A percentile compares a stretch with the other conserved stretches of the same genome.
Evolutionary conservation across 768 basidiomycete species (phyloP).

Genomic region (Podaxis rugospora): DNA sequence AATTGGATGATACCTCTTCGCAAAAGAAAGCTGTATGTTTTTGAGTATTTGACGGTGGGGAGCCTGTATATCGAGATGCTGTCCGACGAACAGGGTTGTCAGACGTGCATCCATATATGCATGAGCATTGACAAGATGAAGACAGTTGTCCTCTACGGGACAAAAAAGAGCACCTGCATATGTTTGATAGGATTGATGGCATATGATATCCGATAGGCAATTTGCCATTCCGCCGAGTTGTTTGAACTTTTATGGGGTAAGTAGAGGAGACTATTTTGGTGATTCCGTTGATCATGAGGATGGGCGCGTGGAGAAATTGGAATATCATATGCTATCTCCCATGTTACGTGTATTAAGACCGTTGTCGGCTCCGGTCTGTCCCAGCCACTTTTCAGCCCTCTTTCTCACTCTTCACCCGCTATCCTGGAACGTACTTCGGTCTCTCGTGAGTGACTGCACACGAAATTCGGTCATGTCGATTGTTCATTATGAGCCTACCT

Average conservation of each 20-base stretch:
- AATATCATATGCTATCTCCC: constrained; percentile 3
- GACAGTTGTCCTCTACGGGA: no score
- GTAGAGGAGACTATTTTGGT: neutral
- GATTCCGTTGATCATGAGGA: neutral
- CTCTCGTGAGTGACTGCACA: neutral
- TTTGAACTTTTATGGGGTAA: neutral
- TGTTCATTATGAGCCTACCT: neutral
- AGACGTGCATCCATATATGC: no score
- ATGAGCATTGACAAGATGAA: no score
- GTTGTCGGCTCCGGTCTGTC: neutral
- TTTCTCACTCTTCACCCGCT: neutral
- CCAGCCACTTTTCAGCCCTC: neutral
- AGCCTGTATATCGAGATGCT: neutral
- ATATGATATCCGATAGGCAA: neutral
- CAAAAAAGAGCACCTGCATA: no score
- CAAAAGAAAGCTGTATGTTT: neutral
- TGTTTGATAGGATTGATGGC: no score
- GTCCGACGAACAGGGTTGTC: no score
- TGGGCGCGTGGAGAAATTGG: neutral
- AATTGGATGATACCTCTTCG: constrained; percentile 2
- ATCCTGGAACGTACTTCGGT: neutral
- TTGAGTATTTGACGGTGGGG: neutral
- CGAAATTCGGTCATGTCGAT: neutral
- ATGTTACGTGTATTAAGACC: neutral
- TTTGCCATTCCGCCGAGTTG: neutral